Conservation (phyloP, 495 filamentous ascomycete species). For the Penicillium cataractarum region DNA sequence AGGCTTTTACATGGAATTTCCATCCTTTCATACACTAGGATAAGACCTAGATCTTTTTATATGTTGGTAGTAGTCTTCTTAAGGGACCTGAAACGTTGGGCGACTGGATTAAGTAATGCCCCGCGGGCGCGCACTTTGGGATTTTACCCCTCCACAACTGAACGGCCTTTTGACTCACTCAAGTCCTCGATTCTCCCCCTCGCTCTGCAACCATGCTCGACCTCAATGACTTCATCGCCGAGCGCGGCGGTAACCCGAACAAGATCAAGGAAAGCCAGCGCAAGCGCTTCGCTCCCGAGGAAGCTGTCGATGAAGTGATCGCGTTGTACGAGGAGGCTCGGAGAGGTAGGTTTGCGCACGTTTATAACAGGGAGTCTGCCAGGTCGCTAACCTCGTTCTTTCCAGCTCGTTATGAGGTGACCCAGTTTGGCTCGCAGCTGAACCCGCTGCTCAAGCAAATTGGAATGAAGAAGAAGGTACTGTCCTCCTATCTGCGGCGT, state of each 20-base stretch:
- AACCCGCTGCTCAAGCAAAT: slow-evolving; percentile 90
- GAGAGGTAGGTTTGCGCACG: slow-evolving; percentile 54
- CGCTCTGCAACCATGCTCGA: slow-evolving; percentile 65
- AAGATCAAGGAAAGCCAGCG: slow-evolving; percentile 88
- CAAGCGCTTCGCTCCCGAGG: slow-evolving; percentile 75
- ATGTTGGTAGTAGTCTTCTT: not conserved
- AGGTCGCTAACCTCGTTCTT: slow-evolving; percentile 7
- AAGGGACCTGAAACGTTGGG: not conserved
- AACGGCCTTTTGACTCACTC: slow-evolving; percentile 21
- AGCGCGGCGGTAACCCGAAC: slow-evolving; percentile 86
- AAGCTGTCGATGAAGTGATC: slow-evolving; percentile 88
- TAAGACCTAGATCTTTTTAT: too few relatives aligned
- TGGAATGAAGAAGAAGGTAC: slow-evolving; percentile 86
- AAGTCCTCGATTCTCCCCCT: slow-evolving; percentile 8
- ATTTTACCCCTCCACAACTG: slow-evolving; percentile 35
- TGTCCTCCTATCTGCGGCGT: slow-evolving; percentile 9
- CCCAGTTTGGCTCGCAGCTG: slow-evolving; percentile 78
- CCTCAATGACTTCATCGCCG: slow-evolving; percentile 77
- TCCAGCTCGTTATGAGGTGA: slow-evolving; percentile 75
- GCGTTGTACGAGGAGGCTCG: slow-evolving; percentile 85
- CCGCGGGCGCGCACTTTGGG: slow-evolving; percentile 24
- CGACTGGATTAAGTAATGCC: slow-evolving; percentile 29
- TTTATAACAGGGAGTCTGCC: not conserved
- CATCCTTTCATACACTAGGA: too few relatives aligned
- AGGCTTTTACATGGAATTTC: too few relatives aligned